These are phyloP conservation scores for Ormosia semicastrata DNA, from an alignment of 306 rosid species.

Conservation along the genomic window DNA sequence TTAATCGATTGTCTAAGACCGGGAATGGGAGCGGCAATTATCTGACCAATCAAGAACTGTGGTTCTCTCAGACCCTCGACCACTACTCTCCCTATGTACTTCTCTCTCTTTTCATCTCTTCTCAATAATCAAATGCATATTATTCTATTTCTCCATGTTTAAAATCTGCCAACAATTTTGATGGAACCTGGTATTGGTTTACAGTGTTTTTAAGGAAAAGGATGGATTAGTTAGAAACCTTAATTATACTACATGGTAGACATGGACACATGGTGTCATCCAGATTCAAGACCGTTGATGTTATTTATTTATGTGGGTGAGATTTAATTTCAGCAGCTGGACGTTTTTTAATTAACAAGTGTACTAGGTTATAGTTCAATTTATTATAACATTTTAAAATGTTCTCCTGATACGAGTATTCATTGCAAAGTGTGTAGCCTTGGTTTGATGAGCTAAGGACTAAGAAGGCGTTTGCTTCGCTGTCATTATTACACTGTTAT, in stretches of 20 bases:
- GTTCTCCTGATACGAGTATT: neutral
- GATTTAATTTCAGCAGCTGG: neutral
- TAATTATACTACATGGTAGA: neutral
- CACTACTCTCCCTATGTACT: constrained; percentile 80
- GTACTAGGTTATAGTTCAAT: neutral
- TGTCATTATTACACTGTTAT: neutral
- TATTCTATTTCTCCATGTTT: neutral
- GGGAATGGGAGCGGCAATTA: constrained; percentile 18
- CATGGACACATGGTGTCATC: neutral
- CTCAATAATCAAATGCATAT: neutral
- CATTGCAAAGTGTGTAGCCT: neutral
- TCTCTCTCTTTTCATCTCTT: neutral
- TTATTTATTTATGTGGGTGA: neutral
- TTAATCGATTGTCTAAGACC: constrained; percentile 18
- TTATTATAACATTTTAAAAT: neutral
- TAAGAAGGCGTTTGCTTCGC: neutral
- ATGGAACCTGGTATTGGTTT: too few relatives aligned
- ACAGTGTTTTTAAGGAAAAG: neutral
- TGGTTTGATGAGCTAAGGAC: neutral
- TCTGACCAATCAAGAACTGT: constrained; percentile 54
- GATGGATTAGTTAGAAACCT: neutral
- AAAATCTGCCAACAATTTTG: too few relatives aligned
- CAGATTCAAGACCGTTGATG: neutral
- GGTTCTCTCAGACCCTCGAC: constrained; percentile 81
- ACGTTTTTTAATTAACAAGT: neutral